A percentile compares a stretch with the other conserved stretches of the same genome.
Conservation (phyloP, 23 red algal species). For the Rhodosorus marinus region DNA sequence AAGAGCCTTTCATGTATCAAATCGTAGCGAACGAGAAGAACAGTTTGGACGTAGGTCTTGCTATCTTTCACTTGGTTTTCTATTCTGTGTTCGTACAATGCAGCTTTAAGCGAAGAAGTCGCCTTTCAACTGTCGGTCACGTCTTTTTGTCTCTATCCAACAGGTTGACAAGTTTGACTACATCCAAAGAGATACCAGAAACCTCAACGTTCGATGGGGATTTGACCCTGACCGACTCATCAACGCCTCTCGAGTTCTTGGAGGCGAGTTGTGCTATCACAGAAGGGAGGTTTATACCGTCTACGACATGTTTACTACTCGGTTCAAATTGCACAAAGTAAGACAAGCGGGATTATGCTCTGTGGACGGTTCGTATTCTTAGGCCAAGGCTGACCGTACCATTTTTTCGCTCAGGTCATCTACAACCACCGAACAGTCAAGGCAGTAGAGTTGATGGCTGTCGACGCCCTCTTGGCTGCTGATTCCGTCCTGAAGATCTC, state of each 20-base stretch:
- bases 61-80: no score
- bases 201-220: slow-evolving; percentile 37
- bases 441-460: slow-evolving; percentile 58
- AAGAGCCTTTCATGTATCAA: slow-evolving; percentile 27
- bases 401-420: no score
- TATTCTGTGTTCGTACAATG: no score
- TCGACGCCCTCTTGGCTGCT: slow-evolving; percentile 63
- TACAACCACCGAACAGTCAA: slow-evolving; percentile 70
- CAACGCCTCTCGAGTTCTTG: slow-evolving; percentile 46
- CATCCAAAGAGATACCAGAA: slow-evolving; percentile 45
- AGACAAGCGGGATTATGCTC: neutral
- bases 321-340: slow-evolving; percentile 65
- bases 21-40: slow-evolving; percentile 59
- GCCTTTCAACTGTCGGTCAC: no score
- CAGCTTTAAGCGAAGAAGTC: no score
- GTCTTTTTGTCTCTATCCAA: no score
- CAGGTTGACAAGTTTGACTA: slow-evolving; percentile 98
- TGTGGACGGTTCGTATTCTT: no score
- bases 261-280: slow-evolving; percentile 55
- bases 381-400: no score
- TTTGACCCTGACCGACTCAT: slow-evolving; percentile 83
- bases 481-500: slow-evolving; percentile 42
- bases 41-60: slow-evolving; percentile 73
- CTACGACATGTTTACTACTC: slow-evolving; percentile 74
- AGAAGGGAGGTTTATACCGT: slow-evolving; percentile 75